Base-by-base conservation (phyloP, 148 eudicot genomes). In the Silene uniflora region DNA sequence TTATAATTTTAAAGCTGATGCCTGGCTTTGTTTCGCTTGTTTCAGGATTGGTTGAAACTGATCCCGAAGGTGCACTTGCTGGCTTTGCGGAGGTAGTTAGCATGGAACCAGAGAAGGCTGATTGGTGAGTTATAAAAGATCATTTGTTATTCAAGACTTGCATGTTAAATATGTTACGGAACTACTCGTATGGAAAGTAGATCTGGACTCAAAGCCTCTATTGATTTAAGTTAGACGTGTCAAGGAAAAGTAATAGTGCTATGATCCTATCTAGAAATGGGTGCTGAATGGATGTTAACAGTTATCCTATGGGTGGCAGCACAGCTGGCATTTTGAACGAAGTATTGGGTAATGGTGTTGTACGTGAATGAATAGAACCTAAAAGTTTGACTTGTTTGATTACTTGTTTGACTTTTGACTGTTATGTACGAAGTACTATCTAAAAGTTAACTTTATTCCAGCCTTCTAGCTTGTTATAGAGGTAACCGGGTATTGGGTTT, bases 31-130 rank as follows among this genome's bases (percentile, higher is more conserved):
- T 62, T 10, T 21, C 46, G 23, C 10, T 14, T 64, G 7, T 73
- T 66, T 56, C 83, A 95, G 98, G 97, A 72, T 64, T 92, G 89
- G 91, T 91, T 82, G 99, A 95, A 74, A 89, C 92, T 72, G 99
- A 95, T 76, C 94, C 97, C 18, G 88, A 91, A 80, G 97, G 85
- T 49, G 99, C 99, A 49, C 93, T 95, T 76, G 85, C 87, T 63
- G 99, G 99, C 68, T 95, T 95, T 73, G 90, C 89, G 55, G 91
- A 92, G 85, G 94, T 90, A 67, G 92, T 92, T 75, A 76, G 78
- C 47, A 92, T 90, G 97, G 97, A 92, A 80, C 91, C 91, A 66
- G 94, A 90, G 64, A 92, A 92, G 85, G 92, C 92, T 54, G 97
- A 92, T 56, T 92, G 97, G 97, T 92, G 67, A 88, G 90, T 52